Percentiles rank a stretch among this genome's conserved stretches.
phyloP scores from a whole-genome alignment of 306 rosid genomes.

The Fragaria iinumae region DNA sequence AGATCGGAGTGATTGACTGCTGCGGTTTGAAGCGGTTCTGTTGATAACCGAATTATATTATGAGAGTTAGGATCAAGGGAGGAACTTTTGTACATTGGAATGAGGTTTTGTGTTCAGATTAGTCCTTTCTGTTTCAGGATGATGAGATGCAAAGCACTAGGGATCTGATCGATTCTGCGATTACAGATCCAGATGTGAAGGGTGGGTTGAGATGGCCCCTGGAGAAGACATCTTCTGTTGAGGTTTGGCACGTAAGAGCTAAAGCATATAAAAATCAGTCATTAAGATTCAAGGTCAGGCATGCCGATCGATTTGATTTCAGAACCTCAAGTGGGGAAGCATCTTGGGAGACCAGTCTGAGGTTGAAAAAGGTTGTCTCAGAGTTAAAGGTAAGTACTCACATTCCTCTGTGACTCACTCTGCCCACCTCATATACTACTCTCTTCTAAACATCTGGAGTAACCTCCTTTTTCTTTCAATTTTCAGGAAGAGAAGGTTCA shows the following conservation, averaged over 20 bases:
- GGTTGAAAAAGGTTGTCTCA: conserved; percentile 35
- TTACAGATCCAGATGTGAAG: conserved; percentile 47
- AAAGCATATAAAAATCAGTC: conserved; percentile 31
- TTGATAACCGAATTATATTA: no score
- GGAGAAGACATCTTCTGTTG: conserved; percentile 40
- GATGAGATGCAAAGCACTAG: conserved; percentile 46
- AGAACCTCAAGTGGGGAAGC: conserved; percentile 37
- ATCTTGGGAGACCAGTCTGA: conserved; percentile 35
- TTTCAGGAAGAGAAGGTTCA: conserved; percentile 31
- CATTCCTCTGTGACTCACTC: neutral
- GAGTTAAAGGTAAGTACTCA: conserved; percentile 29
- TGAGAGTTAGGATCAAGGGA: neutral
- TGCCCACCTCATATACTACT: neutral
- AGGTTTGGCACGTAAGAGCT: conserved; percentile 38
- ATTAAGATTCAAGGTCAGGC: conserved; percentile 42
- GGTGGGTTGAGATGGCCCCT: conserved; percentile 68
- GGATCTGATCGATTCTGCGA: conserved; percentile 43
- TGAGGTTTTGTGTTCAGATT: neutral
- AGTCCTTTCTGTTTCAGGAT: conserved; percentile 35
- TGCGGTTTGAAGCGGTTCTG: no score
- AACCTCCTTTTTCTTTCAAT: conserved; percentile 4
- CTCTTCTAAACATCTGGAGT: neutral
- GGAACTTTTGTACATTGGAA: conserved; percentile 9
- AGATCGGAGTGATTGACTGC: no score
- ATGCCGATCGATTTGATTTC: conserved; percentile 49